Evolutionary conservation across 306 rosid species (phyloP), one percentile per base, ranked within the genome.

Genomic region (Vigna trinervia): DNA sequence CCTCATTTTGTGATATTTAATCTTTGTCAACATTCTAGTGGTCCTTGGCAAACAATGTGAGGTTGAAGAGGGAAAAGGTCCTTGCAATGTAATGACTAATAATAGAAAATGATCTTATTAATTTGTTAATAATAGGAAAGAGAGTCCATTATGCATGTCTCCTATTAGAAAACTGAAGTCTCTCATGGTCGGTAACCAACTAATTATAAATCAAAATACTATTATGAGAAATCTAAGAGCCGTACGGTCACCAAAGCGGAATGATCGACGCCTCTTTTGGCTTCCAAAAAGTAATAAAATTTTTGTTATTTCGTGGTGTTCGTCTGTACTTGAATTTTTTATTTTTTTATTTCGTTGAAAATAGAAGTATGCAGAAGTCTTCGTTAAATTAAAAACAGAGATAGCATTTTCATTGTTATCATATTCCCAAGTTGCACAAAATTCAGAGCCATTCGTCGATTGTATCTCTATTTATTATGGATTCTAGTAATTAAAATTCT

Each of bases 141-240:
- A 34, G 66, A 48, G 32, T 61, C 38, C 38, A 36, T 23, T 22
- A 12, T 52, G 41, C 59, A 63, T 2, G 81, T 69, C 72, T 59
- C 23, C n/a, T 68, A 56, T 43, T 50, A 26, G 39, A 53, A 73
- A 73, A 43, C 9, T 46, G 2, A 57, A 53, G 41, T 59, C 73
- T 69, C 73, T 81, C 41, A 17, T 41, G 46, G 67, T 69, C 74
- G 56, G 75, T 17, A 62, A 36, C 73, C 17, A 13, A 52, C 78
- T 41, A 52, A 50, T 41, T 59, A 47, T 36, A n/a, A 12, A 57
- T 59, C n/a, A 75, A 59, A 46, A 69, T 69, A 23, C 15, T 61
- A 52, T 52, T 50, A 20, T 8, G 61, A 23, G 46, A 23, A 38
- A 30, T 46, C 19, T 0, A 5, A 34, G 48, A 45, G 69, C 32